phyloP scores from a whole-genome alignment of 257 asterid species.

The Primulina tabacum region DNA sequence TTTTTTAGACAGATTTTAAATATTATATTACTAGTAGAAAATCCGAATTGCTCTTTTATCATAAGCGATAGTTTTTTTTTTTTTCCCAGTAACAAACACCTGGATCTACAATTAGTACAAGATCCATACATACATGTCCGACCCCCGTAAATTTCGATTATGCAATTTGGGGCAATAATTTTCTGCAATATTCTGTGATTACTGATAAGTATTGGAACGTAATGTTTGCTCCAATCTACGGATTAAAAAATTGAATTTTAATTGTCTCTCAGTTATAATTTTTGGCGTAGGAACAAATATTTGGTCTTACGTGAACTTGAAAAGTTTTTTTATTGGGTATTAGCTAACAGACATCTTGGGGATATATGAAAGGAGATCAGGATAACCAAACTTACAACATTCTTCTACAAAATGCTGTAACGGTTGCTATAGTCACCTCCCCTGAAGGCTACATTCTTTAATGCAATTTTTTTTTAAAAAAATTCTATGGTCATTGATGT shows the following conservation, averaged over 20 bases:
- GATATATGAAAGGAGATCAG: slow-evolving; percentile 41
- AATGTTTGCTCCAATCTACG: background rate
- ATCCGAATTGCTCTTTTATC: background rate
- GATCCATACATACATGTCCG: background rate
- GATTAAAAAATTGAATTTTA: no score
- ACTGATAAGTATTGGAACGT: background rate
- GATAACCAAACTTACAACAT: slow-evolving; percentile 53
- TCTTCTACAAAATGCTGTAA: slow-evolving; percentile 85
- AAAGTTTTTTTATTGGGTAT: background rate
- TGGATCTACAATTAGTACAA: background rate
- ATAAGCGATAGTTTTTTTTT: background rate
- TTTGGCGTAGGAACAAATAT: background rate
- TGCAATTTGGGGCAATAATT: background rate
- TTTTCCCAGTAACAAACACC: background rate
- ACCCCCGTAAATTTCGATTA: background rate
- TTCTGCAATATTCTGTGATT: background rate
- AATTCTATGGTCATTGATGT: slow-evolving; percentile 17
- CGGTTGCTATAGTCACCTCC: slow-evolving; percentile 68
- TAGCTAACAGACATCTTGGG: slow-evolving; percentile 19
- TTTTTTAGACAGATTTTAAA: no score
- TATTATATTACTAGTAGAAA: no score
- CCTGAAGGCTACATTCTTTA: slow-evolving; percentile 35
- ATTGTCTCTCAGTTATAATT: no score
- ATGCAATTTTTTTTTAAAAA: background rate
- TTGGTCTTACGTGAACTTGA: background rate